Evolutionary conservation across 2,329 filamentous ascomycete genomes (phyloP).

Genomic region (Hypoxylon sp.): DNA sequence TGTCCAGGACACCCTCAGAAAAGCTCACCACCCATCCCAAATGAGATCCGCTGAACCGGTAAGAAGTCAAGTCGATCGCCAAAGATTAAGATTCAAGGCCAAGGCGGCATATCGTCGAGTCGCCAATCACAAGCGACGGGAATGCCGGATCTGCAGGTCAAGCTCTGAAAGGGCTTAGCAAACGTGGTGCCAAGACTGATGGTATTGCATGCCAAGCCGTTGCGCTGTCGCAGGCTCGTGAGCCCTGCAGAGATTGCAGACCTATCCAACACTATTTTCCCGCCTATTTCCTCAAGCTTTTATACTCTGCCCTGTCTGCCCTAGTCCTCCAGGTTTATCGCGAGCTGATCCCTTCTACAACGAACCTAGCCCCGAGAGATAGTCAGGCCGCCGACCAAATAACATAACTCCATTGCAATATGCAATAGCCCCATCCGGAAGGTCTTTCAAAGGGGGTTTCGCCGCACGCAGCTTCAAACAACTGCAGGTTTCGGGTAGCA

Average conservation of each 20-base stretch:
- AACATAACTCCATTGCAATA: constrained; percentile 19
- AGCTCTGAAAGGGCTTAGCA: constrained; percentile 36
- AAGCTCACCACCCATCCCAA: constrained; percentile 14
- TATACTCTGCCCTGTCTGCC: constrained; percentile 10
- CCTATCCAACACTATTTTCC: constrained; percentile 1
- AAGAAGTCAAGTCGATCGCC: constrained; percentile 36
- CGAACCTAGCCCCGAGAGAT: constrained; percentile 20
- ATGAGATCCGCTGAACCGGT: constrained; percentile 37
- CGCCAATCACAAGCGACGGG: constrained; percentile 30
- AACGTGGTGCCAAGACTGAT: constrained; percentile 35
- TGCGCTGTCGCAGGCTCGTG: constrained; percentile 30
- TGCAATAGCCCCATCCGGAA: constrained; percentile 37
- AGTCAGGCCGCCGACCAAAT: constrained; percentile 19
- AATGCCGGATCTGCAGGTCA: constrained; percentile 37
- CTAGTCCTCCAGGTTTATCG: constrained; percentile 1
- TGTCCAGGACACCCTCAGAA: constrained; percentile 11
- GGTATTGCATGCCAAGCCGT: constrained; percentile 35
- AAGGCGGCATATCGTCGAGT: constrained; percentile 5
- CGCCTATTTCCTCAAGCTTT: neutral
- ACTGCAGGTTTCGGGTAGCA: constrained; percentile 24
- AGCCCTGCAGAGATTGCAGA: constrained; percentile 13
- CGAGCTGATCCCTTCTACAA: constrained; percentile 40
- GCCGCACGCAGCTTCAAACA: constrained; percentile 36
- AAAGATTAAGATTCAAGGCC: constrained; percentile 34
- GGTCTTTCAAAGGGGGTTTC: constrained; percentile 32